Evolutionary conservation across 139 green algal genomes (phyloP).

Genomic region (Chlorella sp.): DNA sequence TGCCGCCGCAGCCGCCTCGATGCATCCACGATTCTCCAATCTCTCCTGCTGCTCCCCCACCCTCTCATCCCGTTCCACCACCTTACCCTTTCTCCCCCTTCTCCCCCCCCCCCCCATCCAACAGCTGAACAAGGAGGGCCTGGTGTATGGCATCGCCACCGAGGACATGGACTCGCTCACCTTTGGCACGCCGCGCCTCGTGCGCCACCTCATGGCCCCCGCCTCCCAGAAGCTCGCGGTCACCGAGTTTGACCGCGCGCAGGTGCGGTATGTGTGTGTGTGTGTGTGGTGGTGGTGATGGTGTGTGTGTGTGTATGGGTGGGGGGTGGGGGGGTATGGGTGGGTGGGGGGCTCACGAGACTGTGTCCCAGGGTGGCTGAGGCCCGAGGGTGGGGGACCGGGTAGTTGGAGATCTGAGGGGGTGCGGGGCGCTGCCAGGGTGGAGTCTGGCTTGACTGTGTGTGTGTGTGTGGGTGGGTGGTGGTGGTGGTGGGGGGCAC

Average conservation of each 20-base stretch:
- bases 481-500: too few species aligned
- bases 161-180: conserved; percentile 99
- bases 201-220: conserved; percentile 93
- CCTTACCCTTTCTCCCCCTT: not conserved
- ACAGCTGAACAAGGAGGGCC: too few species aligned
- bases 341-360: too few species aligned
- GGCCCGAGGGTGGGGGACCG: not conserved
- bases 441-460: too few species aligned
- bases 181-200: conserved; percentile 85
- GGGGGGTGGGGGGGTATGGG: too few species aligned
- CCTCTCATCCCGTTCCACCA: not conserved
- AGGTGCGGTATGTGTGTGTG: conserved; percentile 45
- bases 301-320: too few species aligned
- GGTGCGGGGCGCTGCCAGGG: too few species aligned
- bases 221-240: conserved; percentile 67
- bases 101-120: not conserved
- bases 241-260: conserved; percentile 85
- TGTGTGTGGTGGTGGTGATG: too few species aligned
- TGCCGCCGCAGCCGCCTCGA: too few species aligned
- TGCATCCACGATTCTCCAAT: too few species aligned
- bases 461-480: too few species aligned
- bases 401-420: too few species aligned
- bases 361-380: conserved; percentile 15
- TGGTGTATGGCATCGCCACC: conserved; percentile 90
- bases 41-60: not conserved